Base-by-base conservation (phyloP, 345 rosid species). In the Draba incana region DNA sequence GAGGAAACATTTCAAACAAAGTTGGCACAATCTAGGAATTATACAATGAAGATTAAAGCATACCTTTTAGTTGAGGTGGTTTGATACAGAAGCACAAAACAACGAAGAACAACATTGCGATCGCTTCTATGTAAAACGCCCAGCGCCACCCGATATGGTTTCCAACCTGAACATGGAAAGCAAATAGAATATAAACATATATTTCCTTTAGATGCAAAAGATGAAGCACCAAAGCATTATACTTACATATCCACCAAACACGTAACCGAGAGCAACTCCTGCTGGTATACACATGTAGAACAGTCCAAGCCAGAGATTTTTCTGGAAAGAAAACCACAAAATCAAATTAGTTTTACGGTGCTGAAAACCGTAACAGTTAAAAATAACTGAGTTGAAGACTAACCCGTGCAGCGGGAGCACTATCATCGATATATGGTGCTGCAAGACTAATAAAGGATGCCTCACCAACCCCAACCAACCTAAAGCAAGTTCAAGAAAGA, bases 401-500 rank as follows among this genome's bases (percentile, higher is more conserved):
- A 75, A 89, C 99, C 96, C 89, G 85, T 78, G 85, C 66, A 49
- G 52, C 69, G 10, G 96, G 99, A 41, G 99, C 96, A 69, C 88
- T 86, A 64, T 94, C 99, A 84, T 94, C 99, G 4, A 94, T 91
- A 67, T 91, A 94, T 0, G 99, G 98, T 27, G 99, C 96, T 49
- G 99, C 99, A 71, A 94, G 99, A 83, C 98, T 89, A 57, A 94
- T 89, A 68, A 94, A 94, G 30, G 99, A 94, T 66, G 99, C 99
- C 67, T 94, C 98, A 53, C 99, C 99, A 82, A 94, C 92, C 66
- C 99, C 99, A 66, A 94, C 98, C 59, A 89, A 46, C 99, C 99
- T 91, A 78, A 74, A 35, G 56, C 9, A 44, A 53, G 13, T 51
- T 58, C 62, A 24, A n/a, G 55, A 47, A 35, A 38, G 9, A 27